A percentile compares a stretch with the other conserved stretches of the same genome.
Conservation (phyloP, 179 eudicot genomes). For the Beta lomatogona region DNA sequence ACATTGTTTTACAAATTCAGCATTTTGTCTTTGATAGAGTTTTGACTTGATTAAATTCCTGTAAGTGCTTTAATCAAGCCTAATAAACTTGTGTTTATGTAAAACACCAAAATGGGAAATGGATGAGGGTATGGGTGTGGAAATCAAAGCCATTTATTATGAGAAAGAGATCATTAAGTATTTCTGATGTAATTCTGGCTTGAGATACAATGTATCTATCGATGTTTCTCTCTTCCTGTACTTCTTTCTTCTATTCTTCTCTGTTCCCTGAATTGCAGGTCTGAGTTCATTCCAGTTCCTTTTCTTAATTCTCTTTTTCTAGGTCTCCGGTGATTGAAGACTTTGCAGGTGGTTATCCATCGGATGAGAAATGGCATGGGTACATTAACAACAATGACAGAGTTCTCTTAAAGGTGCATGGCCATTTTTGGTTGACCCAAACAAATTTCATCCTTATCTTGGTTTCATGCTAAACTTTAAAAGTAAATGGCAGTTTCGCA, state of each 20-base stretch:
- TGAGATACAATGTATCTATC: not conserved
- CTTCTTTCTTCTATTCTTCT: too few relatives aligned
- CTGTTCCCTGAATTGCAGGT: too few relatives aligned
- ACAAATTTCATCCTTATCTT: not conserved
- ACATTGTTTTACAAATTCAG: too few relatives aligned
- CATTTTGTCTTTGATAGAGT: too few relatives aligned
- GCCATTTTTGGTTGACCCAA: not conserved
- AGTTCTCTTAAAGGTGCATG: conserved; percentile 81
- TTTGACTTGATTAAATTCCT: too few relatives aligned
- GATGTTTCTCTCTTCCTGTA: not conserved
- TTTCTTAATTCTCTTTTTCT: conserved; percentile 7
- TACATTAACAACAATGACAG: conserved; percentile 88
- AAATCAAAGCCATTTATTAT: too few relatives aligned
- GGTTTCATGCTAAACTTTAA: not conserved
- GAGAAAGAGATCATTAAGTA: not conserved
- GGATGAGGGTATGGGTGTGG: too few relatives aligned
- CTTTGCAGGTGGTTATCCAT: conserved; percentile 81
- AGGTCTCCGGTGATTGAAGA: conserved; percentile 76
- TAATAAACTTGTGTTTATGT: too few relatives aligned
- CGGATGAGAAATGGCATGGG: conserved; percentile 94
- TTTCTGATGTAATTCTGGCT: too few relatives aligned
- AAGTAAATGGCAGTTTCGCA: too few relatives aligned
- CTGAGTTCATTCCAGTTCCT: not conserved
- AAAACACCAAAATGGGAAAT: too few relatives aligned
- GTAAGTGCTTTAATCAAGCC: too few relatives aligned